Evolutionary conservation across 805 yeast species (phyloP), one percentile per base, ranked within the genome.

Genomic region (Komagataella pastoris): DNA sequence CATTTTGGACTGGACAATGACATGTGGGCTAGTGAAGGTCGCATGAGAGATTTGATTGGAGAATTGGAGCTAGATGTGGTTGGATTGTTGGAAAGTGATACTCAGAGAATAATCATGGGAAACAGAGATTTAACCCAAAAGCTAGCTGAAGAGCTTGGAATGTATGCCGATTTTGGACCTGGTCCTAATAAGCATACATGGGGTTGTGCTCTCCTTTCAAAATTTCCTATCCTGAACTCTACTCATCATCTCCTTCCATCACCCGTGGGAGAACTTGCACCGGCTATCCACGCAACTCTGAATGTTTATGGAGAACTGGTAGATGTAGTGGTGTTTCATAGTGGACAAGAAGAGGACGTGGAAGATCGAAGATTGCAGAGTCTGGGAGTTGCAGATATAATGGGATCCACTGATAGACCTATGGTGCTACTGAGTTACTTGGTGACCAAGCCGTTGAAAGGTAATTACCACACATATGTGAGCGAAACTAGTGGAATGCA

Each of bases 111-210:
- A 54, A 85, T 90, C 51, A 93, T 93, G 77, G 99, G 99, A 50
- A 88, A 90, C 70, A 78, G 99, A 61, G 99, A 93, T 63, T 73
- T 91, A 60, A 89, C 97, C 0, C 96, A 88, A 69, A 80, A 82
- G 57, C 69, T 93, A 51, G 96, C 97, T 1, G 95, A 89, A 66
- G 96, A 91, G 58, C 74, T 93, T 58, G 91, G 88, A 46, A 88
- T 88, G 91, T 93, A 93, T 63, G 90, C 83, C 19, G 99, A 93
- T 66, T 93, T 81, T 63, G 99, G 99, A 6, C 99, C 99, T 6
- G 97, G 97, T 12, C 97, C 98, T 51, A 88, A 89, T 65, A 85
- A 90, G 66, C 98, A 93, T 69, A 93, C 99, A 0, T 93, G 99
- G 99, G 99, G 99, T 46, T 85, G 90, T 49, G 93, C 93, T 1